These are phyloP conservation scores for Trametes cingulata DNA, from an alignment of 768 basidiomycete species.

Conservation along the genomic window DNA sequence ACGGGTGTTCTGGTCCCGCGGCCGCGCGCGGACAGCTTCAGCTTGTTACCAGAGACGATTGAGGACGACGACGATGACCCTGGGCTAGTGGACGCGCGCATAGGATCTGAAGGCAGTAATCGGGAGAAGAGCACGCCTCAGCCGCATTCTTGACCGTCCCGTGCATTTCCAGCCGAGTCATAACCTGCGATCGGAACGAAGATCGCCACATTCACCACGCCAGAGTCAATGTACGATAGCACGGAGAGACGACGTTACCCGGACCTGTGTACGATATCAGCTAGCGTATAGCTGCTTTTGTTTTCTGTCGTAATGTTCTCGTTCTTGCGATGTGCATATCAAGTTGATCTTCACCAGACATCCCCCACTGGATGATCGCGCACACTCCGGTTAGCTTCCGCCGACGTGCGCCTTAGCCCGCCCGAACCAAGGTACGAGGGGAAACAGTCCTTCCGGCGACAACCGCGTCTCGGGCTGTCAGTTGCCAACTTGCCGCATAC, in stretches of 20 bases:
- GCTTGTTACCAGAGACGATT: constrained; percentile 11
- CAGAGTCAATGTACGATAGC: not conserved
- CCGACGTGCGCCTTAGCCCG: too few species aligned
- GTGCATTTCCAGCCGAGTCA: not conserved
- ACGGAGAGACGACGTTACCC: not conserved
- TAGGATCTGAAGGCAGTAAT: not conserved
- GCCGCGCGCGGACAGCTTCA: constrained; percentile 16
- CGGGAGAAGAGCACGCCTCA: constrained; percentile 11
- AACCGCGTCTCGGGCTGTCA: too few species aligned
- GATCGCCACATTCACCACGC: not conserved
- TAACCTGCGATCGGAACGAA: not conserved
- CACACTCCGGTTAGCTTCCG: too few species aligned
- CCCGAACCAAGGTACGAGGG: too few species aligned
- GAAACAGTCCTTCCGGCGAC: too few species aligned
- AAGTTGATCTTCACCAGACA: not conserved
- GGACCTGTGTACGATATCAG: constrained; percentile 9
- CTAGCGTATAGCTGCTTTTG: not conserved
- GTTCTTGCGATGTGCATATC: not conserved
- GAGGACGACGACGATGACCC: constrained; percentile 2
- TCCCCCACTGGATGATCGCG: too few species aligned
- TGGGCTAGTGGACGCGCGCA: not conserved
- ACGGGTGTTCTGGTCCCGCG: constrained; percentile 55
- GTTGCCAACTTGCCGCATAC: too few species aligned
- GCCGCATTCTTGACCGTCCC: not conserved
- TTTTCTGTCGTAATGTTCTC: constrained; percentile 1